Evolutionary conservation across 305 asterid genomes (phyloP), one percentile per base, ranked within the genome.

Genomic region (Withania somnifera): DNA sequence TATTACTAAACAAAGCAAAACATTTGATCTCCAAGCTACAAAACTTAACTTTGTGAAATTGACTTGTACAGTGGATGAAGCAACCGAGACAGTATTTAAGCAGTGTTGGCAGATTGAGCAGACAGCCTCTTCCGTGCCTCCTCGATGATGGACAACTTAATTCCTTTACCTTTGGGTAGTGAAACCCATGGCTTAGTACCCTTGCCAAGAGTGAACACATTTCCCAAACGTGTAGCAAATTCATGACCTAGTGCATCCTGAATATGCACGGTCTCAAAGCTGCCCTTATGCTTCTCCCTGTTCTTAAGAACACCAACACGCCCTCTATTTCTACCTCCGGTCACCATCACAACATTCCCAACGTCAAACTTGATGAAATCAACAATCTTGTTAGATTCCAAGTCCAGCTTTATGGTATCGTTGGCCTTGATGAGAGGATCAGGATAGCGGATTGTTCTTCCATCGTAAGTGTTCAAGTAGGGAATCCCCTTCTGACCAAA

Each of bases 331-430:
- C 85, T 82, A 58, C 66, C 82, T 54, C 85, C 85, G 2, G 85
- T 82, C 63, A 82, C 82, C 67, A 76, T 82, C 42, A 82, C 82
- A 75, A 82, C 67, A 73, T 82, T 82, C 15, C 85, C 85, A 6
- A 82, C 82, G 0, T 82, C 85, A 30, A 82, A 76, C 64, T 82
- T 82, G 56, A 82, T 82, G 66, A 82, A 73, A 14, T 82, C 85
- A 2, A 58, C 78, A 51, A 68, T 67, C 80, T 81, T 81, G 30
- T 67, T 69, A 7, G 68, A 26, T 34, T 81, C 84, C 26, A 83
- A 42, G 64, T 83, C 83, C 6, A 83, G 79, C 38, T 83, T 83
- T 4, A 83, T 52, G 40, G 83, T 83, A 5, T 83, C 85, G 10
- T 64, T 83, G 30, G 79, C 69, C 60, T 77, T 83, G 50, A 83